Evolutionary conservation across 345 rosid genomes (phyloP).

Genomic region (Euphorbia tirucalli): DNA sequence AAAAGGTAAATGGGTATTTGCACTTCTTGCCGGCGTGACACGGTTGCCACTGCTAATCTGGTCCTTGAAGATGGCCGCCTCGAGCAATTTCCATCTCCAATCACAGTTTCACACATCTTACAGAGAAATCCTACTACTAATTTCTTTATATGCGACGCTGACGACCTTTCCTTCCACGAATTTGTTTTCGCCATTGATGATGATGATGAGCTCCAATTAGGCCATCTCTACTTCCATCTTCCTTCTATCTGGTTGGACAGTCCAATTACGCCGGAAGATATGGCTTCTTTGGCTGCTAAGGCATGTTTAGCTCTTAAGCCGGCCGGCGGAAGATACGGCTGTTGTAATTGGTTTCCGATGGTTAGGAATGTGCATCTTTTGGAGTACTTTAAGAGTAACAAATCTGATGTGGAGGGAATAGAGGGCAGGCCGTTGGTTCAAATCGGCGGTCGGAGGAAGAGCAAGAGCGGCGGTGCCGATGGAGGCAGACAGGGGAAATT

Average conservation of each 20-base stretch:
- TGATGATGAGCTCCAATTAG: conserved; percentile 17
- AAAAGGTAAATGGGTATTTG: background rate
- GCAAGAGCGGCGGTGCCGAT: background rate
- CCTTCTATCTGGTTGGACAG: conserved; percentile 21
- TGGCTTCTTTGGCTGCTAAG: conserved; percentile 40
- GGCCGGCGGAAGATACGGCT: too few relatives aligned
- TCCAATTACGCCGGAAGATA: conserved; percentile 26
- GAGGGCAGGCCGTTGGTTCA: background rate
- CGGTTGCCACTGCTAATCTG: conserved; percentile 20
- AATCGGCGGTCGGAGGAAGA: background rate
- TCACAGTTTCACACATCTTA: conserved; percentile 27
- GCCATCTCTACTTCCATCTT: conserved; percentile 35
- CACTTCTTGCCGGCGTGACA: background rate
- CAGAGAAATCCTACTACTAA: background rate
- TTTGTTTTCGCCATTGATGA: conserved; percentile 21
- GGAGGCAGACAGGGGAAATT: background rate
- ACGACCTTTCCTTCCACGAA: conserved; percentile 27
- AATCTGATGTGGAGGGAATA: background rate
- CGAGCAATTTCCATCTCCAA: conserved; percentile 22
- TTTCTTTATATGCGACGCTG: conserved; percentile 31
- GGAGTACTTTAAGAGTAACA: too few relatives aligned
- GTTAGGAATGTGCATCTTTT: too few relatives aligned
- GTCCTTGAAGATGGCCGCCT: conserved; percentile 25
- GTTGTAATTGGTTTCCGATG: too few relatives aligned
- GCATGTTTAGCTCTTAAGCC: conserved; percentile 32